Base-by-base conservation (phyloP, 2,329 filamentous ascomycete genomes). In the Aspergillus sp. region DNA sequence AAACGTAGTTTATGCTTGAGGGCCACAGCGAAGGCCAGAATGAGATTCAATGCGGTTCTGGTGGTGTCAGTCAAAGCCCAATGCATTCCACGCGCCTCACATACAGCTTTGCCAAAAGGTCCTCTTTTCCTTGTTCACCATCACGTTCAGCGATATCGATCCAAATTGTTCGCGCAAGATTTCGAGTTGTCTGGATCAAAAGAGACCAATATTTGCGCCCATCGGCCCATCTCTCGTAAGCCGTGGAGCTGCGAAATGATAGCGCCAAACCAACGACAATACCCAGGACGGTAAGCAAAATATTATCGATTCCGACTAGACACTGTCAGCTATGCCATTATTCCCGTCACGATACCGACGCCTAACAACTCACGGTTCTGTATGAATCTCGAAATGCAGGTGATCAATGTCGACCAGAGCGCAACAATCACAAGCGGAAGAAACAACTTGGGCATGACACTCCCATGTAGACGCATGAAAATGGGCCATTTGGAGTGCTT, bases 1-100 rank as follows among this genome's bases (percentile, higher is more conserved):
- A 91, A 91, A 30, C 88, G 85, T 30, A 94, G 78, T 57, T 82
- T 83, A 68, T 93, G 88, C 70, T 91, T 91, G 49, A 94, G 73
- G 1, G 88, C 71, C 12, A 86, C 74, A n/a, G 86, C 78, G 57
- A 86, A 93, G 2, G 86, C 85, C 29, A 88, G 77, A 52, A 93
- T 75, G 5, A 93, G 74, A 62, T 93, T 91, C 65, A 93, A 79
- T 5, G 81, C 81, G 10, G 82, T 82, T 28, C 36, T 39, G 26
- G n/a, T 5, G 8, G 2, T 39, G 19, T 39, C 19, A 39, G 36
- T 38, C 10, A 39, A 39, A 10, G 9, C 2, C 19, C 5, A 41
- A 3, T 19, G 1, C 6, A 29, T 2, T 33, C 3, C 3, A 8
- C 12, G 10, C 4, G 26, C 10, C 1, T 34, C 19, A 50, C 63